These are phyloP conservation scores for Fusarium decemcellulare DNA, from an alignment of 2,329 filamentous ascomycete genomes.

Conservation along the genomic window DNA sequence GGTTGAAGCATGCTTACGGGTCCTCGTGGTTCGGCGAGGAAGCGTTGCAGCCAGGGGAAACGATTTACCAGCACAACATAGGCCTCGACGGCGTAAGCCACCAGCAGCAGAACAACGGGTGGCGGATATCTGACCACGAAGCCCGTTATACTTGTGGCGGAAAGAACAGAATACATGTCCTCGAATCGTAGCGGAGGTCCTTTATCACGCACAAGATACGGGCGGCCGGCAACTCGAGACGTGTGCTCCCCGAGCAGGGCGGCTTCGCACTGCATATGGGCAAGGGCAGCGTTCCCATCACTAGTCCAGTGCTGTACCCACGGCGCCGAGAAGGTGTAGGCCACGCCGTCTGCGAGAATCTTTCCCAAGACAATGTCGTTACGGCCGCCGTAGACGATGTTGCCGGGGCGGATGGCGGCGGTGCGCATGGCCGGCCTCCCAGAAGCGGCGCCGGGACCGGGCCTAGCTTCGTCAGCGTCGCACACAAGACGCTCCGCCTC, in stretches of 20 bases:
- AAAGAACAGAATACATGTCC: conserved; percentile 57
- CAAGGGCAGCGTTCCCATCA: conserved; percentile 66
- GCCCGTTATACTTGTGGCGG: conserved; percentile 47
- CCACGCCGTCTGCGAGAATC: conserved; percentile 54
- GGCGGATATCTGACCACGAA: conserved; percentile 51
- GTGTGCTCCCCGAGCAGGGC: conserved; percentile 39
- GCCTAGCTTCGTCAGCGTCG: conserved; percentile 52
- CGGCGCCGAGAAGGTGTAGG: conserved; percentile 60
- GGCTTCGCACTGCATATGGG: conserved; percentile 23
- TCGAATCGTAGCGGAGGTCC: conserved; percentile 59
- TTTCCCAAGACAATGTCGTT: conserved; percentile 51
- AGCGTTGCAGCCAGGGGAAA: conserved; percentile 38
- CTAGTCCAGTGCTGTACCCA: conserved; percentile 66
- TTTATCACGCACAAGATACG: conserved; percentile 66
- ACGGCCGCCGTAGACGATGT: conserved; percentile 66
- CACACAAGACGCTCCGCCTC: conserved; percentile 66
- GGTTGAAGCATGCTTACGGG: conserved; percentile 58
- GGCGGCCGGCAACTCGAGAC: conserved; percentile 57
- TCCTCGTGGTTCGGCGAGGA: conserved; percentile 51
- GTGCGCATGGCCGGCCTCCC: conserved; percentile 61
- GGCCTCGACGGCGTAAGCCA: conserved; percentile 50
- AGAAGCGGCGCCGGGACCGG: conserved; percentile 15
- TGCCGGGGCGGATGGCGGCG: conserved; percentile 67
- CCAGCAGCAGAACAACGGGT: conserved; percentile 54
- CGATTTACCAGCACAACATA: conserved; percentile 31